These are phyloP conservation scores for Pyricularia pennisetigena DNA, from an alignment of 2,329 filamentous ascomycete genomes.

Conservation along the genomic window DNA sequence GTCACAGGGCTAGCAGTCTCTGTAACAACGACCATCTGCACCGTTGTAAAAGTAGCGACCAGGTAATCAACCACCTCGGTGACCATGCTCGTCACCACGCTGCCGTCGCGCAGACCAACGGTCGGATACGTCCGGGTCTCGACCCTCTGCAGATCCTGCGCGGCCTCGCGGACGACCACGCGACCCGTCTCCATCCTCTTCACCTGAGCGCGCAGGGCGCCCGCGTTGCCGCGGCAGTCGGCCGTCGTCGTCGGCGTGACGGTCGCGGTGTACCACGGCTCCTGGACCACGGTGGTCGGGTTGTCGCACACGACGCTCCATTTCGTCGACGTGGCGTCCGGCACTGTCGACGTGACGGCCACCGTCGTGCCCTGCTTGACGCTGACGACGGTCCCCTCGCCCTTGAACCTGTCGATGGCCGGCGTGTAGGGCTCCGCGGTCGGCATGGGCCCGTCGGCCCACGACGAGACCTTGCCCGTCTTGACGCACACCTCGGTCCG, in stretches of 20 bases:
- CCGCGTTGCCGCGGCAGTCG: neutral
- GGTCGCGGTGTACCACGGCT: neutral
- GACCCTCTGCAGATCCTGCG: neutral
- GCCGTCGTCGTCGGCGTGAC: neutral
- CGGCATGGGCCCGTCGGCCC: slow-evolving; percentile 1
- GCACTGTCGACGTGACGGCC: neutral
- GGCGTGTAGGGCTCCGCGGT: slow-evolving; percentile 4
- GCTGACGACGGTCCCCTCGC: neutral
- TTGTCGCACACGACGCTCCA: slow-evolving; percentile 1
- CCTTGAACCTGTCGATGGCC: neutral
- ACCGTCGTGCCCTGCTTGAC: slow-evolving; percentile 1
- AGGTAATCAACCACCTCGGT: neutral
- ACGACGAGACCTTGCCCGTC: neutral
- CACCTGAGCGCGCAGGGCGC: neutral
- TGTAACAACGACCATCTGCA: neutral
- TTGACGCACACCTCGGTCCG: slow-evolving; percentile 1
- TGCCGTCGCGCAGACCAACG: slow-evolving; percentile 1
- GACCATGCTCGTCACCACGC: slow-evolving; percentile 1
- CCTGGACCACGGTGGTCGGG: neutral
- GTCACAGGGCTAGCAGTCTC: neutral
- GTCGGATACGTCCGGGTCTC: neutral
- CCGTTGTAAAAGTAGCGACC: neutral
- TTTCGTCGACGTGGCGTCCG: slow-evolving; percentile 1
- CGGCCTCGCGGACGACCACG: neutral
- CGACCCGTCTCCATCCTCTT: neutral